Conservation (phyloP, 768 basidiomycete genomes). For the Melanogaster broomeanus region DNA sequence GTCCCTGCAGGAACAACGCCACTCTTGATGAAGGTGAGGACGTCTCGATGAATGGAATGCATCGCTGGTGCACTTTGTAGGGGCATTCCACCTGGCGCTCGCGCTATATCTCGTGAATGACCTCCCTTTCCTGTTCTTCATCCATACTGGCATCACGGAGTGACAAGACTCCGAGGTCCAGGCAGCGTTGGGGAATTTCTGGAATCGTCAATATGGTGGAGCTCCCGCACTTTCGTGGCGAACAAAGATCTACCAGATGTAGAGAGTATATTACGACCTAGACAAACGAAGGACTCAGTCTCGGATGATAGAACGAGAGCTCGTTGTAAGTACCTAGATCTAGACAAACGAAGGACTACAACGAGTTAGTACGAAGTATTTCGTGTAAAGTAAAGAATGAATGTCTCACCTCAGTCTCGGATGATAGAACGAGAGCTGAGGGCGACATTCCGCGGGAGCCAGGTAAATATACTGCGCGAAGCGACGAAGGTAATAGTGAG, state of each 20-base stretch:
- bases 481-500: too few relatives aligned
- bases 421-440: too few relatives aligned
- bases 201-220: neutral
- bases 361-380: too few relatives aligned
- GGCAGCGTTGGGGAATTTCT: slow-evolving; percentile 16
- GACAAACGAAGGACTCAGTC: too few relatives aligned
- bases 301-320: too few relatives aligned
- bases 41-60: slow-evolving; percentile 24
- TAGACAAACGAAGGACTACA: too few relatives aligned
- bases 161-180: slow-evolving; percentile 14
- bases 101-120: slow-evolving; percentile 44
- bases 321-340: too few relatives aligned
- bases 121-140: slow-evolving; percentile 54
- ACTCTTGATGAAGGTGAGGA: slow-evolving; percentile 25
- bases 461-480: too few relatives aligned
- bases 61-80: slow-evolving; percentile 19
- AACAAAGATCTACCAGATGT: slow-evolving; percentile 41
- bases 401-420: too few relatives aligned
- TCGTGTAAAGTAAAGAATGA: too few relatives aligned
- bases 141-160: slow-evolving; percentile 29
- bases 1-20: slow-evolving; percentile 27
- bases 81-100: slow-evolving; percentile 43
- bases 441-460: too few relatives aligned
- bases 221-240: neutral
- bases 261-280: too few relatives aligned